Evolutionary conservation across 1,284 basidiomycete species (phyloP).

Genomic region (Cutaneotrichosporon cyanovorans): DNA sequence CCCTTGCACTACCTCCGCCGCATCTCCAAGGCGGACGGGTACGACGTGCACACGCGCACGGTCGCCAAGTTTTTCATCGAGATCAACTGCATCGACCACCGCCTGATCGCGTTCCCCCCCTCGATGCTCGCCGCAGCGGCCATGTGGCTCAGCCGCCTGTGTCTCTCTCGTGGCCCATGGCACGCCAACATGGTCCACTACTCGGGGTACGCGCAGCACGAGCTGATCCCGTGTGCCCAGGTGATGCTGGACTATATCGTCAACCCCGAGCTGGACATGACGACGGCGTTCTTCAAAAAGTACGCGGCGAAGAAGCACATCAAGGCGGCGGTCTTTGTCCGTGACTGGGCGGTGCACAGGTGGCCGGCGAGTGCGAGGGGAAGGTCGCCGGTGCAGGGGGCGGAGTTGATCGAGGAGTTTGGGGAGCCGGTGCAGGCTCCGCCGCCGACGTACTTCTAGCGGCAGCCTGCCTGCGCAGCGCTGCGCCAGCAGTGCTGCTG

Average conservation of each 20-base stretch:
- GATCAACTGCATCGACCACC: constrained; percentile 80
- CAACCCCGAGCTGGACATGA: constrained; percentile 54
- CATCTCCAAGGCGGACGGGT: constrained; percentile 92
- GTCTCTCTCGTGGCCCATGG: constrained; percentile 79
- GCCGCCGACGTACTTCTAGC: too few relatives aligned
- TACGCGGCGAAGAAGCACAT: constrained; percentile 70
- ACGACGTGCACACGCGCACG: constrained; percentile 83
- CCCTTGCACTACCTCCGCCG: constrained; percentile 87
- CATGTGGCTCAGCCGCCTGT: constrained; percentile 82
- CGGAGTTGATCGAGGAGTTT: constrained; percentile 21
- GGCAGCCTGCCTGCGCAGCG: too few relatives aligned
- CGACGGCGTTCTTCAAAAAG: constrained; percentile 62
- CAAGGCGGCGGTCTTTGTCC: constrained; percentile 57
- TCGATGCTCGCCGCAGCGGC: constrained; percentile 81
- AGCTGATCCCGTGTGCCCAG: constrained; percentile 78
- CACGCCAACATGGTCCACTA: constrained; percentile 88
- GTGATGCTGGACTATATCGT: constrained; percentile 89
- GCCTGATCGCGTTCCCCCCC: constrained; percentile 70
- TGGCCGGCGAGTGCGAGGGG: constrained; percentile 31
- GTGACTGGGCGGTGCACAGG: constrained; percentile 46
- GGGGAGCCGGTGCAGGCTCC: constrained; percentile 8
- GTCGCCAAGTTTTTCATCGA: constrained; percentile 91
- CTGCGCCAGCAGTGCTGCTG: too few relatives aligned
- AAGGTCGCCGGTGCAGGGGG: constrained; percentile 13
- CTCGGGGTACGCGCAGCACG: constrained; percentile 78